Base-by-base conservation (phyloP, 305 asterid genomes). In the Plantago coronopus region DNA sequence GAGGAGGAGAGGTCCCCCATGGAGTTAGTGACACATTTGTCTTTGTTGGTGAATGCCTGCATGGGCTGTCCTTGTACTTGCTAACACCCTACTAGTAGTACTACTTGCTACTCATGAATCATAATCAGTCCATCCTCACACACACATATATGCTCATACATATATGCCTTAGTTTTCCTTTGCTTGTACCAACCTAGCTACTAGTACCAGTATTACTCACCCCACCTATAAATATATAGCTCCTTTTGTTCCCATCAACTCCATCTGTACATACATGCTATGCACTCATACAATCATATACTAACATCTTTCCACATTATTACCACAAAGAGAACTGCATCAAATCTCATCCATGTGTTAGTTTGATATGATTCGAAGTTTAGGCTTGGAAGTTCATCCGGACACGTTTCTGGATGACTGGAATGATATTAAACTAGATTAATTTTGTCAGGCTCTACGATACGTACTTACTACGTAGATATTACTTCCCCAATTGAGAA, bases 1-100 rank as follows among this genome's bases (percentile, higher is more conserved):
- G 69, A 20, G 12, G 23, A n/a, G 81, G 44, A 34, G 76, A 76
- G 75, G 81, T 48, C 73, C 73, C 78, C 56, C 59, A 40, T 12
- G 38, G 54, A 69, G 57, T 50, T 47, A 72, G 68, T 66, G 40
- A 57, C 45, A 46, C 29, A 19, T 62, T 62, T 67, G 73, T 65
- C 62, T 57, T 62, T 54, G 66, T 63, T 66, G 54, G 70, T 69
- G 69, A 66, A 69, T 59, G 60, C 31, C 42, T 45, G 65, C 66
- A 54, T 58, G 62, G 57, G 38, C 57, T 58, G 72, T 72, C 66
- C 56, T 72, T 69, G 71, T 67, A 69, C 73, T 69, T 64, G 40
- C 12, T 73, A 72, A 61, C 65, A 65, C 45, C 38, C 43, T 61
- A 54, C 58, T 50, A 34, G 11, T 27, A 27, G 34, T 27, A 27